phyloP scores from a whole-genome alignment of 352 stramenopile genomes.

The Phytopythium mirpurense region DNA sequence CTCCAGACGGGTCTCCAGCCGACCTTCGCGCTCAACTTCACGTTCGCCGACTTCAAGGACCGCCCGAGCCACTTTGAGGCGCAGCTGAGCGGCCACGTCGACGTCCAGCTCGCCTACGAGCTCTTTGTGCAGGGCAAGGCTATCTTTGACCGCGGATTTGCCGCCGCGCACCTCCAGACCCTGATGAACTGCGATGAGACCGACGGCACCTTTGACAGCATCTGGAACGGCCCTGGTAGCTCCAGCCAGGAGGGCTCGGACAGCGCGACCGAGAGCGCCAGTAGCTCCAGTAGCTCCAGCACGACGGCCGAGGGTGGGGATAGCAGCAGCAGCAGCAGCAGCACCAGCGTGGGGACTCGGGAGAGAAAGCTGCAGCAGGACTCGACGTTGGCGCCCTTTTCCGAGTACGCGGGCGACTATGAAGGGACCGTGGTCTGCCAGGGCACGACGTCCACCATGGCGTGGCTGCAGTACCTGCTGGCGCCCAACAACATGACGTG shows the following conservation, averaged over 20 bases:
- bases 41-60: constrained; percentile 7
- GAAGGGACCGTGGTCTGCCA: background rate
- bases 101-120: constrained; percentile 20
- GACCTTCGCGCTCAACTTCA: constrained; percentile 13
- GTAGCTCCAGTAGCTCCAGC: background rate
- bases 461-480: constrained; percentile 1
- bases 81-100: background rate
- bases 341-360: background rate
- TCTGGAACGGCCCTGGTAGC: background rate
- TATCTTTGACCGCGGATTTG: constrained; percentile 21
- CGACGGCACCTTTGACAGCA: background rate
- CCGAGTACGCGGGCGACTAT: background rate
- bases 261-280: background rate
- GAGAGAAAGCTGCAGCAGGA: background rate
- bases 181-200: constrained; percentile 7
- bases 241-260: background rate
- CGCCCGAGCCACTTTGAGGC: constrained; percentile 12
- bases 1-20: constrained; percentile 18
- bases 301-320: no score
- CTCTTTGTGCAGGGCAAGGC: constrained; percentile 36
- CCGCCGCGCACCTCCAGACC: constrained; percentile 9
- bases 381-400: background rate
- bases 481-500: constrained; percentile 6
- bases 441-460: background rate
- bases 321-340: background rate